Evolutionary conservation across 495 filamentous ascomycete species (phyloP).

Genomic region (Hyaloscypha variabilis): DNA sequence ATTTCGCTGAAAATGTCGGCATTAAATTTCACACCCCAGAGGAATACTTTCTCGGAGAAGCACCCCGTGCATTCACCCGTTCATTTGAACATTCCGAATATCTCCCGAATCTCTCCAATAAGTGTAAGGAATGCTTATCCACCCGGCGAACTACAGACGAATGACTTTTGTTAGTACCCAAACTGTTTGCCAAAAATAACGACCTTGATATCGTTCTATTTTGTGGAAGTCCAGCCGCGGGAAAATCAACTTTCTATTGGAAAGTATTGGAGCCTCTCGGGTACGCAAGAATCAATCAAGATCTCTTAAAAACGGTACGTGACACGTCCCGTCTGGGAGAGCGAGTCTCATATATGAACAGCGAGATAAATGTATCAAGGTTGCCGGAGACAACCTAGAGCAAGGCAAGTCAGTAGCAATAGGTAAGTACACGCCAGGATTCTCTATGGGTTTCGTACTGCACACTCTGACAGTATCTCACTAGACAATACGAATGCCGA

Average conservation of each 20-base stretch:
- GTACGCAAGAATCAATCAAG: conserved; percentile 89
- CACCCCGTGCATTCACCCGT: conserved; percentile 60
- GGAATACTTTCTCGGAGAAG: conserved; percentile 78
- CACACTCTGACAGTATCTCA: conserved; percentile 18
- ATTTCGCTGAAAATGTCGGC: conserved; percentile 81
- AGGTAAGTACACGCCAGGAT: conserved; percentile 53
- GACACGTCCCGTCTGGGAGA: neutral
- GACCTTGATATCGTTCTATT: conserved; percentile 78
- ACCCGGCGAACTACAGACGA: neutral
- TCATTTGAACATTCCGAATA: conserved; percentile 68
- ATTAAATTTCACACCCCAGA: conserved; percentile 86
- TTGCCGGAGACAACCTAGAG: conserved; percentile 64
- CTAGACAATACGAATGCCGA: conserved; percentile 94
- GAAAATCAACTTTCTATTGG: conserved; percentile 92
- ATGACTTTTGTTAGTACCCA: conserved; percentile 19
- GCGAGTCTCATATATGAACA: conserved; percentile 27
- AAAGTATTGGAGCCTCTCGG: conserved; percentile 74
- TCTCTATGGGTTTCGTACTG: neutral
- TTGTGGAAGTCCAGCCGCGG: conserved; percentile 84
- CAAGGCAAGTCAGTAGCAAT: conserved; percentile 71
- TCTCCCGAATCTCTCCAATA: conserved; percentile 21
- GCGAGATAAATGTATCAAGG: conserved; percentile 84
- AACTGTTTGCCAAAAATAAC: conserved; percentile 62
- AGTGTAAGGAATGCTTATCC: conserved; percentile 15
- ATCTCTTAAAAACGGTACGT: conserved; percentile 78